Evolutionary conservation across 345 rosid genomes (phyloP).

Genomic region (Noccaea bulbosa): DNA sequence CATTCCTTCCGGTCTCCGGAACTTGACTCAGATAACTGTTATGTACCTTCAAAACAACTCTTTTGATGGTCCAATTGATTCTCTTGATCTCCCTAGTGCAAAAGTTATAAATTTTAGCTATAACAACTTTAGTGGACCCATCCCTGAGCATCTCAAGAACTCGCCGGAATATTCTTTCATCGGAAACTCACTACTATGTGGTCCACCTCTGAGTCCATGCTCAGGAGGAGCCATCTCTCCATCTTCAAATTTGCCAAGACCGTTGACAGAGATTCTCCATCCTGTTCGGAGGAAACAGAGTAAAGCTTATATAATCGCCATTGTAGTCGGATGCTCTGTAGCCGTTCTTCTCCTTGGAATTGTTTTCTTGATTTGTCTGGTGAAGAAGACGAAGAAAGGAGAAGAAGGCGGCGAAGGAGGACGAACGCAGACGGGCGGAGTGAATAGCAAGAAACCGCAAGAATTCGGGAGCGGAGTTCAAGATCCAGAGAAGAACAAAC

Average conservation of each 20-base stretch:
- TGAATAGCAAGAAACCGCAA: slow-evolving; percentile 53
- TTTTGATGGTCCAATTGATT: slow-evolving; percentile 55
- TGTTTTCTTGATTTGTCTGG: slow-evolving; percentile 46
- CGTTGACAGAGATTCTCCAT: slow-evolving; percentile 40
- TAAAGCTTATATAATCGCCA: slow-evolving; percentile 51
- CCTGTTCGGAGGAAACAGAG: slow-evolving; percentile 47
- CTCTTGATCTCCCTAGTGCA: slow-evolving; percentile 55
- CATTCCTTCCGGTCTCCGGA: slow-evolving; percentile 49
- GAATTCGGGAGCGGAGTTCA: slow-evolving; percentile 90
- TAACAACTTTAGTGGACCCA: slow-evolving; percentile 66
- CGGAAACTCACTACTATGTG: slow-evolving; percentile 72
- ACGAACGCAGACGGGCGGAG: slow-evolving; percentile 47
- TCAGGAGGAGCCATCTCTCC: slow-evolving; percentile 39
- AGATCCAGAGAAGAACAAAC: slow-evolving; percentile 83
- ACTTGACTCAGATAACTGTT: slow-evolving; percentile 48
- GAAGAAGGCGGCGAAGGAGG: slow-evolving; percentile 34
- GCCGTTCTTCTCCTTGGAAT: slow-evolving; percentile 48
- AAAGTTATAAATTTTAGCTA: slow-evolving; percentile 60
- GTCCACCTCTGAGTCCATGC: slow-evolving; percentile 58
- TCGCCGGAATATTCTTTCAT: slow-evolving; percentile 56
- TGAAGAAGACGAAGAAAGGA: slow-evolving; percentile 47
- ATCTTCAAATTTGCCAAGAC: slow-evolving; percentile 44
- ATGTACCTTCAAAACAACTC: slow-evolving; percentile 62
- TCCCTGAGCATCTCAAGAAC: slow-evolving; percentile 55
- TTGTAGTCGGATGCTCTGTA: slow-evolving; percentile 52